Base-by-base conservation (phyloP, 1,139 yeast species). In the Magnusiomyces tetraspermus region DNA sequence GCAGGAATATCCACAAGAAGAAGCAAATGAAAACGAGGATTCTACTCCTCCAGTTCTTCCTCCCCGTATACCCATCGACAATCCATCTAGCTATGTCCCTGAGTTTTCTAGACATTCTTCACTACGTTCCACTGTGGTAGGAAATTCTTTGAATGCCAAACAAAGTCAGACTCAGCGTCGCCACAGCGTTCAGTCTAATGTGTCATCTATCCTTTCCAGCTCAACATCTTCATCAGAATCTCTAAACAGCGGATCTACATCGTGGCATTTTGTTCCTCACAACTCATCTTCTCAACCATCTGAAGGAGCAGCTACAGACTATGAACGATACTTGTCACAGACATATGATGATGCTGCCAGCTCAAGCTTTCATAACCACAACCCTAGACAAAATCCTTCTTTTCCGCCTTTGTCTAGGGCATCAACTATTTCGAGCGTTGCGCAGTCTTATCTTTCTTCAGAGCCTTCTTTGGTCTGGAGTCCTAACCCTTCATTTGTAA, bases 41-140 rank as follows among this genome's bases (percentile, higher is more conserved):
- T 19, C n/a, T 21, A 33, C 22, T 31, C 48, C 48, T 31, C 48
- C 48, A 19, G 19, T 40, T 13, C 38, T 45, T 31, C 48, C 48
- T 19, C 48, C 48, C 38, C 21, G 38, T 5, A 10, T 31, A 13
- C 48, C 40, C 17, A 45, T 45, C 31, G 40, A 33, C 11, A 22
- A 45, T 22, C 21, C 21, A 19, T 15, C 11, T 2, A 22, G 15
- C 15, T 45, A 45, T 31, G 38, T 33, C 13, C 38, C 48, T 4
- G 19, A 30, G n/a, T 45, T 45, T 31, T 36, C n/a, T n/a, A n/a
- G n/a, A n/a, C n/a, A n/a, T n/a, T n/a, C n/a, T n/a, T n/a, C n/a
- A n/a, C n/a, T n/a, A n/a, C n/a, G n/a, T n/a, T n/a, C n/a, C n/a
- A n/a, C n/a, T n/a, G n/a, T n/a, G n/a, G n/a, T n/a, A n/a, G n/a